Conservation (phyloP, 1,139 yeast genomes). For the Debaryomyces fabryi region DNA sequence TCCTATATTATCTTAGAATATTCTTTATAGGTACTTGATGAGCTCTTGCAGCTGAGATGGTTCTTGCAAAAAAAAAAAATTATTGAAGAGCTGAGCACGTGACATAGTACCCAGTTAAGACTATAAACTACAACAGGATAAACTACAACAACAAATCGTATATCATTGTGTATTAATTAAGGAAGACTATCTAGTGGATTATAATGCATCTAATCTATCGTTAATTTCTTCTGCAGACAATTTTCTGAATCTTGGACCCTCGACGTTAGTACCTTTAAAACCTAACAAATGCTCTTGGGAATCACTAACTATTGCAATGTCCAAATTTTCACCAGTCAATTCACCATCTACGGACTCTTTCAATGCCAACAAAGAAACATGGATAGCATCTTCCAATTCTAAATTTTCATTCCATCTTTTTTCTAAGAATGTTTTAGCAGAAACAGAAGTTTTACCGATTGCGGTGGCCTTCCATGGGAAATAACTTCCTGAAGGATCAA, state of each 20-base stretch:
- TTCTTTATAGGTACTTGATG: not conserved
- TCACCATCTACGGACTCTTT: conserved; percentile 98
- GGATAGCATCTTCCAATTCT: conserved; percentile 97
- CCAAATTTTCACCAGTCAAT: conserved; percentile 94
- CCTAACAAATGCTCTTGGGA: conserved; percentile 84
- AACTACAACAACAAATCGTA: not conserved
- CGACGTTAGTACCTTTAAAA: conserved; percentile 76
- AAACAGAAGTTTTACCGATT: conserved; percentile 90
- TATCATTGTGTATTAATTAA: conserved; percentile 3
- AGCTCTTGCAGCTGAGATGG: conserved; percentile 3
- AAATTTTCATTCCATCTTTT: conserved; percentile 97
- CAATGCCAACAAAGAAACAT: conserved; percentile 89
- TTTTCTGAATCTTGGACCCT: conserved; percentile 88
- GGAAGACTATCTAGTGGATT: conserved; percentile 17
- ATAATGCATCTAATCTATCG: conserved; percentile 92
- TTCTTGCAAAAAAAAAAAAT: conserved; percentile 1
- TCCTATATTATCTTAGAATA: not conserved
- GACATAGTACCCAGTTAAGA: not conserved
- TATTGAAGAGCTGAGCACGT: conserved; percentile 4
- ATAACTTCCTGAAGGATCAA: conserved; percentile 96
- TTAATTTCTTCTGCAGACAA: conserved; percentile 88
- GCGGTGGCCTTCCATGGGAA: conserved; percentile 99
- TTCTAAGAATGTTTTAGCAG: conserved; percentile 95
- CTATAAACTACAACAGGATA: not conserved
- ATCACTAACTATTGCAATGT: conserved; percentile 84